phyloP scores from a whole-genome alignment of 352 stramenopile genomes.

The Phytophthora ohioensis region DNA sequence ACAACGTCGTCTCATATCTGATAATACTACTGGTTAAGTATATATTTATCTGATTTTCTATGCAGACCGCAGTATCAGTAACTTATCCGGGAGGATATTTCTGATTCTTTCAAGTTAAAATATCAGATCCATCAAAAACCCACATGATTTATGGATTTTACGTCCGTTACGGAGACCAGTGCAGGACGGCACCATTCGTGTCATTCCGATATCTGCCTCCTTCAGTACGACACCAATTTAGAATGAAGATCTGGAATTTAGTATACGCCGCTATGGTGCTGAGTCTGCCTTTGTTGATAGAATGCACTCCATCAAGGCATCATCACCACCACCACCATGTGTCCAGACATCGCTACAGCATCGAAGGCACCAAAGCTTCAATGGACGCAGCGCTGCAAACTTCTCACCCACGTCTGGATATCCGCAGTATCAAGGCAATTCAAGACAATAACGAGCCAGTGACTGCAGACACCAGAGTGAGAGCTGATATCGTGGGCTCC shows the following conservation, averaged over 20 bases:
- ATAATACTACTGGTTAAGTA: background rate
- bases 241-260: constrained; percentile 28
- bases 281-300: constrained; percentile 1
- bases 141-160: constrained; percentile 21
- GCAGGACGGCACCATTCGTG: constrained; percentile 18
- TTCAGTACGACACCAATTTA: background rate
- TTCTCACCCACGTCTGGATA: constrained; percentile 32
- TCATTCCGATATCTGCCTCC: constrained; percentile 18
- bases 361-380: constrained; percentile 41
- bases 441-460: constrained; percentile 14
- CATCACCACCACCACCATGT: constrained; percentile 31
- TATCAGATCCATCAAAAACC: constrained; percentile 19
- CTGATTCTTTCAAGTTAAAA: background rate
- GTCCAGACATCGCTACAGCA: constrained; percentile 38
- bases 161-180: constrained; percentile 14
- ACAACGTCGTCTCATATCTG: constrained; percentile 7
- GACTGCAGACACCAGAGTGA: constrained; percentile 29
- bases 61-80: too few species aligned
- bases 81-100: background rate
- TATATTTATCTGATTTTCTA: too few species aligned
- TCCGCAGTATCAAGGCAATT: constrained; percentile 44
- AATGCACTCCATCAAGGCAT: constrained; percentile 6
- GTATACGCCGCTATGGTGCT: constrained; percentile 9
- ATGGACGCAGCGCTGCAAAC: constrained; percentile 41
- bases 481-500: constrained; percentile 41